Evolutionary conservation across 768 basidiomycete species (phyloP), one percentile per base, ranked within the genome.

Genomic region (Leucocoprinus sp.): DNA sequence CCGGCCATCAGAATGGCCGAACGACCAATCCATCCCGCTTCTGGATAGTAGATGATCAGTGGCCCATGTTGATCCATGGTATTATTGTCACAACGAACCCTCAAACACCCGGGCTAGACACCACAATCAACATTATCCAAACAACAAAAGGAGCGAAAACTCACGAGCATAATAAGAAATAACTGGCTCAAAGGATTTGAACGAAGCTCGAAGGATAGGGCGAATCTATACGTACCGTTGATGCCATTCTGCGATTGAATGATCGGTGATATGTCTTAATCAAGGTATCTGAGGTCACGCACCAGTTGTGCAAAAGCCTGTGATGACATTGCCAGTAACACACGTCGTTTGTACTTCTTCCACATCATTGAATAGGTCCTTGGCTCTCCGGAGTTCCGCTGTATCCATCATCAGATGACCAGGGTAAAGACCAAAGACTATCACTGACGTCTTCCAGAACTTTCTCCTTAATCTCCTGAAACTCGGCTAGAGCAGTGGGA

Each of bases 1-100:
- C 93, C 93, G 9, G 93, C 90, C 93, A 97, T 97, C 19, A 97
- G 70, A 50, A 97, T 78, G 9, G 93, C 93, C 56, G 93, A 80
- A 31, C 93, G 76, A 11, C 93, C 93, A 43, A 93, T 73, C 92
- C 93, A 97, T 46, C 93, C 93, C 43, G 93, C 93, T 72, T 84
- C 90, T 93, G 14, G 23, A 39, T 46, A 39, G 29, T 47, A 15
- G 8, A 36, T 14, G 35, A 26, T 38, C 57, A 46, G 58, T 42
- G 27, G 19, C 1, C 38, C 4, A 19, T 35, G 22, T 18, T 18
- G 18, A 41, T 46, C 21, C 15, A 29, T 21, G 7, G 15, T 3
- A 36, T 3, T 22, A 27, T 23, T 29, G 18, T 11, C 36, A 2
- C 14, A 11, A 56, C 64, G 39, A 56, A 88, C 90, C 83, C 74